phyloP scores from a whole-genome alignment of 1,284 basidiomycete species.

The Marasmius oreades region DNA sequence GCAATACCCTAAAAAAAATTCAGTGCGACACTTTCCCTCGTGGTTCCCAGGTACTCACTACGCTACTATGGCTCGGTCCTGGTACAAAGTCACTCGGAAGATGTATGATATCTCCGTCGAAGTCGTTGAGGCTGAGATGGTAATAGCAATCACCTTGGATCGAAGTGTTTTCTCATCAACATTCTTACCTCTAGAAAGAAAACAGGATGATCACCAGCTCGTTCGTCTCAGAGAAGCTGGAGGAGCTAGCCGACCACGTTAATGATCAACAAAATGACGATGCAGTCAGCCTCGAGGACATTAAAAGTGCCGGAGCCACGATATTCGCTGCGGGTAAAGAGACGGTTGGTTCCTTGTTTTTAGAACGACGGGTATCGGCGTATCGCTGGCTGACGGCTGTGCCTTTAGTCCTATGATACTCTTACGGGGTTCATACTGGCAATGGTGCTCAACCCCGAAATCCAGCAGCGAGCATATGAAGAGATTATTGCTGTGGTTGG shows the following conservation, averaged over 20 bases:
- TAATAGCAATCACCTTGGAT: conserved; percentile 7
- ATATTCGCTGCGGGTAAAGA: conserved; percentile 3
- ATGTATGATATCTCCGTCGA: conserved; percentile 10
- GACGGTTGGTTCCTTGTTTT: not conserved
- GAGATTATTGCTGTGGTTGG: conserved; percentile 1
- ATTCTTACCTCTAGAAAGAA: not conserved
- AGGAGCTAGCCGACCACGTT: too few species aligned
- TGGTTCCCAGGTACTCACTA: conserved; percentile 27
- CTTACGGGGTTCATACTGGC: not conserved
- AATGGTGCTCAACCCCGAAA: conserved; percentile 2
- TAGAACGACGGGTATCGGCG: too few species aligned
- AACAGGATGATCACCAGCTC: not conserved
- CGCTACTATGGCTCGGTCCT: conserved; percentile 16
- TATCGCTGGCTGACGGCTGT: too few species aligned
- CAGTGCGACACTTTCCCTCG: conserved; percentile 21
- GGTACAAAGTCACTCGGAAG: not conserved
- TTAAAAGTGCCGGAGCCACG: conserved; percentile 2
- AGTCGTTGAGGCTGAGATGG: conserved; percentile 17
- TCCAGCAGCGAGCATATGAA: not conserved
- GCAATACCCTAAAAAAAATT: too few species aligned
- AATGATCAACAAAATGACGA: too few species aligned
- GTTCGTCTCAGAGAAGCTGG: too few species aligned
- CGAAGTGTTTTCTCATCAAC: not conserved
- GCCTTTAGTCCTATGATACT: not conserved
- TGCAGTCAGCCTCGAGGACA: not conserved